Evolutionary conservation across 2,329 filamentous ascomycete genomes (phyloP).

Genomic region (Rhinocladiella similis): DNA sequence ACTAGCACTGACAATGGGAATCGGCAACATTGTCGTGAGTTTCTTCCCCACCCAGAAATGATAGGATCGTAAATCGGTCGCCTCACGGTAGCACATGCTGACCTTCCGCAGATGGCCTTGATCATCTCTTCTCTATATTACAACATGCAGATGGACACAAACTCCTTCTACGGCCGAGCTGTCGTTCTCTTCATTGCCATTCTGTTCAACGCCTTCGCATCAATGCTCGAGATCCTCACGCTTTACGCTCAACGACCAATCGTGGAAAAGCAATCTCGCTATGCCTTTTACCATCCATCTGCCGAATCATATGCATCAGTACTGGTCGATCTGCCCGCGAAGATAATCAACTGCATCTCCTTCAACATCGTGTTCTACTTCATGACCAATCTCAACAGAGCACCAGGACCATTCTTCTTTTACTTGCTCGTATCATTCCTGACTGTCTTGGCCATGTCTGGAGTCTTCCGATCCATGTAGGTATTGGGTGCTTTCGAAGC

Average conservation of each 20-base stretch:
- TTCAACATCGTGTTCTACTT: conserved; percentile 87
- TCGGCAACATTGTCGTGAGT: conserved; percentile 67
- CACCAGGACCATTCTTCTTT: conserved; percentile 78
- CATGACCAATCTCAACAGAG: conserved; percentile 75
- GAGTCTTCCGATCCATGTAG: conserved; percentile 59
- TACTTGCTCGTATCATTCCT: conserved; percentile 70
- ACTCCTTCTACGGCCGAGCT: conserved; percentile 76
- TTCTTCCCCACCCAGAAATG: too few species aligned
- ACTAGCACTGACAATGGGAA: conserved; percentile 65
- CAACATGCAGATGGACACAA: conserved; percentile 65
- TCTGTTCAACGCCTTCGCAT: conserved; percentile 71
- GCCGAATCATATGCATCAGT: conserved; percentile 83
- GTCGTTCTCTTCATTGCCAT: conserved; percentile 85
- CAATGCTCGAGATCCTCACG: conserved; percentile 44
- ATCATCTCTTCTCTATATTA: conserved; percentile 81
- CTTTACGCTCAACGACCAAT: conserved; percentile 88
- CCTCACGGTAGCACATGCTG: neutral
- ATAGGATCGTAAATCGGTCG: too few species aligned
- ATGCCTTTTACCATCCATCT: conserved; percentile 73
- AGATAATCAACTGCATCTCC: conserved; percentile 66
- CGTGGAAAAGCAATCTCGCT: conserved; percentile 84
- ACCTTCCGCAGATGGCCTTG: conserved; percentile 46
- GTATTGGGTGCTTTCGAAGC: conserved; percentile 62
- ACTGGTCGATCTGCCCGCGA: conserved; percentile 81
- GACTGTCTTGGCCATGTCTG: conserved; percentile 55